Percentiles rank a stretch among this genome's conserved stretches.
These are phyloP conservation scores for Camellia lanceoleosa DNA, from an alignment of 148 eudicot genomes.

Conservation along the genomic window DNA sequence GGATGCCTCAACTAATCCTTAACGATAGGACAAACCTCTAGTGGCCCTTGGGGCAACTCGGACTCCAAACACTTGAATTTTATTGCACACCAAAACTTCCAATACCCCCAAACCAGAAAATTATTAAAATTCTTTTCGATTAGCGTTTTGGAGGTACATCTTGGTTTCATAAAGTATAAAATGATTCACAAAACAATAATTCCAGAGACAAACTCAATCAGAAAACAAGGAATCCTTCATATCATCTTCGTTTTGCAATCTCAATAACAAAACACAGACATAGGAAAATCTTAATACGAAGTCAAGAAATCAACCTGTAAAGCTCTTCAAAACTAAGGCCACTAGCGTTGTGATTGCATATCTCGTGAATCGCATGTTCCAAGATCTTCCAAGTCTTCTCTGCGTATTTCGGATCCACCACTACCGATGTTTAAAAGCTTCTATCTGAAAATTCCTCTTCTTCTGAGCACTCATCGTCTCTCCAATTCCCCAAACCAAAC, in stretches of 20 bases:
- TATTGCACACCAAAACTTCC: too few relatives aligned
- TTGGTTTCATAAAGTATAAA: neutral
- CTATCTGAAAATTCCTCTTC: constrained; percentile 67
- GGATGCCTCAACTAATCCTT: too few relatives aligned
- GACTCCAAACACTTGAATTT: too few relatives aligned
- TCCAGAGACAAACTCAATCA: neutral
- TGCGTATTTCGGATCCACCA: constrained; percentile 67
- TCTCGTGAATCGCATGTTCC: constrained; percentile 78
- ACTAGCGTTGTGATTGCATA: constrained; percentile 68
- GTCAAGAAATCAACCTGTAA: constrained; percentile 39
- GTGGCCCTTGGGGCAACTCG: too few relatives aligned
- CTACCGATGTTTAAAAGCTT: constrained; percentile 70
- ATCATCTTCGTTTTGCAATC: neutral
- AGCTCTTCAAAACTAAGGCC: constrained; percentile 76
- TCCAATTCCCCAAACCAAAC: neutral
- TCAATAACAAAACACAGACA: neutral
- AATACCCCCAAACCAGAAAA: neutral
- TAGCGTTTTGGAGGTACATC: neutral
- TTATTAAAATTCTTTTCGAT: neutral
- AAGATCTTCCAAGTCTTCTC: constrained; percentile 76
- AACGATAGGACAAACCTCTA: too few relatives aligned
- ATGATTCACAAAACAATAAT: neutral
- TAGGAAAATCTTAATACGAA: neutral
- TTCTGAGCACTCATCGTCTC: constrained; percentile 55
- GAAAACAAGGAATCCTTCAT: neutral